Evolutionary conservation across 441 rosid genomes (phyloP).

Genomic region (Populus hybrid): DNA sequence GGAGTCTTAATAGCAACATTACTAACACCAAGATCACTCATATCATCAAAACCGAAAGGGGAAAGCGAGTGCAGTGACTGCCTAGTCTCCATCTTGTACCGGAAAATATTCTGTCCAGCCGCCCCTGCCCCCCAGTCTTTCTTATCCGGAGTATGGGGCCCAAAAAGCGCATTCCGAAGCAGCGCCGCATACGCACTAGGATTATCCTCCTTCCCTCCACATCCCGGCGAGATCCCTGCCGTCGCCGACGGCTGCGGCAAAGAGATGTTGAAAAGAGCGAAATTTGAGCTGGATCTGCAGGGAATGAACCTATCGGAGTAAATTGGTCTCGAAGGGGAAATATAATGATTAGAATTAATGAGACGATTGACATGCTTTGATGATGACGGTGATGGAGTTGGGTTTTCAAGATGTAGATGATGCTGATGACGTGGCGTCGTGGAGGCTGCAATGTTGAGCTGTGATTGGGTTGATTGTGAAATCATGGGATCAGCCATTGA

Average conservation of each 20-base stretch:
- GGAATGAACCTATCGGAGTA: slow-evolving; percentile 92
- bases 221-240: slow-evolving; percentile 15
- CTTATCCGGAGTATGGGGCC: slow-evolving; percentile 77
- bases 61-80: slow-evolving; percentile 60
- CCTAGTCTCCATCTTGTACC: slow-evolving; percentile 81
- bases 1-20: slow-evolving; percentile 68
- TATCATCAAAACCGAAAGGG: slow-evolving; percentile 60
- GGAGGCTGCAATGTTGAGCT: slow-evolving; percentile 3
- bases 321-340: slow-evolving; percentile 75
- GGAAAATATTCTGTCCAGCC: slow-evolving; percentile 59
- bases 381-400: slow-evolving; percentile 5
- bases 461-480: slow-evolving; percentile 15
- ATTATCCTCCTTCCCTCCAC: slow-evolving; percentile 56
- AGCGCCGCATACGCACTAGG: slow-evolving; percentile 67
- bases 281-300: slow-evolving; percentile 89
- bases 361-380: slow-evolving; percentile 52
- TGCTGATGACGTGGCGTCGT: slow-evolving; percentile 34
- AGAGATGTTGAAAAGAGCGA: slow-evolving; percentile 66
- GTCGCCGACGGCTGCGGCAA: slow-evolving; percentile 30
- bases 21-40: slow-evolving; percentile 44
- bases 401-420: slow-evolving; percentile 28
- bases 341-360: slow-evolving; percentile 60
- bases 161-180: slow-evolving; percentile 71
- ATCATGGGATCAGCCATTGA: slow-evolving; percentile 49
- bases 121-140: slow-evolving; percentile 39